Conservation (phyloP, 306 rosid species). For the Senna siamea region DNA sequence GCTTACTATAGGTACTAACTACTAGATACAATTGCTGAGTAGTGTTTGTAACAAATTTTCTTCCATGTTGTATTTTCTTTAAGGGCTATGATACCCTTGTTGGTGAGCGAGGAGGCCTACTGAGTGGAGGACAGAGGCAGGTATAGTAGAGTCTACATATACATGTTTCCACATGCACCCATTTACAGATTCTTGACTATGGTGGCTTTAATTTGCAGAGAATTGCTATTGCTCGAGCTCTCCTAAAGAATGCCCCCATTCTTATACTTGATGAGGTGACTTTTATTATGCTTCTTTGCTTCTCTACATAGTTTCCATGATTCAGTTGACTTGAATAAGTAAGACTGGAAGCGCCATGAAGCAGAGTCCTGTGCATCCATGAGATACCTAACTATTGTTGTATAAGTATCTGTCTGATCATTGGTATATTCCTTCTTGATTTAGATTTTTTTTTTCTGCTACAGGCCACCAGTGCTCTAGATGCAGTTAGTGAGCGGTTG, state of each 20-base stretch:
- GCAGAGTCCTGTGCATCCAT: conserved; percentile 11
- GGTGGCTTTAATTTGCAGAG: conserved; percentile 61
- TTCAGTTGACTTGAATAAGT: conserved; percentile 12
- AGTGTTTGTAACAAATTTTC: conserved; percentile 10
- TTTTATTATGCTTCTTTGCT: background rate
- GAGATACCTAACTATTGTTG: background rate
- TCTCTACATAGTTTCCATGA: conserved; percentile 33
- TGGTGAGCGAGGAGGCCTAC: conserved; percentile 95
- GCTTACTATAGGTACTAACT: conserved; percentile 8
- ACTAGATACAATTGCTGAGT: background rate
- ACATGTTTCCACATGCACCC: background rate
- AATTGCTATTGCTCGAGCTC: conserved; percentile 89
- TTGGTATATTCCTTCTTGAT: conserved; percentile 11
- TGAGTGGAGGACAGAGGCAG: conserved; percentile 98
- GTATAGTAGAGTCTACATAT: conserved; percentile 43
- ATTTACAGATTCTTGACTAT: conserved; percentile 35
- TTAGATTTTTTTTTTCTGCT: conserved; percentile 32
- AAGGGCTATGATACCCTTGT: conserved; percentile 95
- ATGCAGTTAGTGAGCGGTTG: conserved; percentile 84
- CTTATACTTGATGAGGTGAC: conserved; percentile 90
- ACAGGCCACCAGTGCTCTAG: conserved; percentile 95
- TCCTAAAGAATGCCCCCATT: conserved; percentile 86
- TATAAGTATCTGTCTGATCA: conserved; percentile 1
- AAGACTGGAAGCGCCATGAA: conserved; percentile 25
- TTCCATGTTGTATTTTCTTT: conserved; percentile 24